phyloP scores from a whole-genome alignment of 495 filamentous ascomycete genomes.

The Talaromyces thailandensis region DNA sequence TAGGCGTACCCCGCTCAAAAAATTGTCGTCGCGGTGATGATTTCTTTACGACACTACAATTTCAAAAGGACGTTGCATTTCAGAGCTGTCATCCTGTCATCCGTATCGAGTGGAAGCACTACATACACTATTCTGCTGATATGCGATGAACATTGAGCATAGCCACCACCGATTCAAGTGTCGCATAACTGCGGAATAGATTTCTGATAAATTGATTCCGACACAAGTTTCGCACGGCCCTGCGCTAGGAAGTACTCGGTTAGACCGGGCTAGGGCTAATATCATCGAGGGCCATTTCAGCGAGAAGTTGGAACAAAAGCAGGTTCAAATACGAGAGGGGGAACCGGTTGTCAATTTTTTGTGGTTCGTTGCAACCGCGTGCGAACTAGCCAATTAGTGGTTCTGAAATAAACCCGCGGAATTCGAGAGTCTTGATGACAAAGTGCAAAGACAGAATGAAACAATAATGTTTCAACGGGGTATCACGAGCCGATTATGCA shows the following conservation, averaged over 20 bases:
- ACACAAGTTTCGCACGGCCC: not conserved
- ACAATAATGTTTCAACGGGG: not conserved
- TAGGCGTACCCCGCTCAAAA: not conserved
- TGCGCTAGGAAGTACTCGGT: not conserved
- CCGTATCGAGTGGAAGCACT: not conserved
- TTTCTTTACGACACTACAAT: not conserved
- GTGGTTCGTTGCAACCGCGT: not conserved
- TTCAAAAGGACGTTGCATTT: not conserved
- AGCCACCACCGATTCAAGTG: not conserved
- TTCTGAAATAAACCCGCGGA: not conserved
- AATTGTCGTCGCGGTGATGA: not conserved
- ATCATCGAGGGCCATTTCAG: not conserved
- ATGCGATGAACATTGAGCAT: not conserved
- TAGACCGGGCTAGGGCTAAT: not conserved
- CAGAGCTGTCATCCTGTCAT: not conserved
- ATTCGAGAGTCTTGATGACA: not conserved
- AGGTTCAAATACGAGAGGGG: not conserved
- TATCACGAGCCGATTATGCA: not conserved
- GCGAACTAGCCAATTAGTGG: not conserved
- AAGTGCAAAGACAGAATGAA: not conserved
- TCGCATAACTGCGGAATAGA: not conserved
- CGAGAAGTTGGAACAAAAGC: not conserved
- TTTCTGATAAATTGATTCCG: not conserved
- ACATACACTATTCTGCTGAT: not conserved
- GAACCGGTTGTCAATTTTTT: not conserved